Conservation (phyloP, 1,139 yeast genomes). For the Suhomyces bribrorum region DNA sequence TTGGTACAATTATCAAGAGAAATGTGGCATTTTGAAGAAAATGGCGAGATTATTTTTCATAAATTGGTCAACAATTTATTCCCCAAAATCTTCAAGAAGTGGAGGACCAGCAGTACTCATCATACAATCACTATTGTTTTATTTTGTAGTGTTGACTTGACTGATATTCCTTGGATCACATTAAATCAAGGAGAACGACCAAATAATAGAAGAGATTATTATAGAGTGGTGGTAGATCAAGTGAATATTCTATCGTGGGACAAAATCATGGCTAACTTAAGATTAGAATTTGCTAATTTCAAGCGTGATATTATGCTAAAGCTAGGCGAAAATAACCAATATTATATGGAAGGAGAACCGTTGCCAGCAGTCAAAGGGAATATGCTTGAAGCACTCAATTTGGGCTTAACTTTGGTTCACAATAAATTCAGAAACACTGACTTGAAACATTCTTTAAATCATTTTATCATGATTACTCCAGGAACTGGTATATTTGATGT, state of each 20-base stretch:
- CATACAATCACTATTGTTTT: constrained; percentile 90
- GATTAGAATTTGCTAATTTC: constrained; percentile 84
- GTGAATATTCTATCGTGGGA: constrained; percentile 87
- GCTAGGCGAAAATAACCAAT: constrained; percentile 36
- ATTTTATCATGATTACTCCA: constrained; percentile 82
- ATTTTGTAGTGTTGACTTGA: constrained; percentile 77
- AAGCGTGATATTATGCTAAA: constrained; percentile 67
- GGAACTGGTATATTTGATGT: constrained; percentile 95
- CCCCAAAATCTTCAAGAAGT: constrained; percentile 84
- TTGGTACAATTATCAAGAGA: constrained; percentile 88
- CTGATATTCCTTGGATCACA: constrained; percentile 55
- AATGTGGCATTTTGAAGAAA: constrained; percentile 98
- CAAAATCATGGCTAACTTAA: constrained; percentile 82
- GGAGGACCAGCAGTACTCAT: constrained; percentile 86
- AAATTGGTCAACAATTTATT: constrained; percentile 86
- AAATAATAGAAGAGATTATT: constrained; percentile 71
- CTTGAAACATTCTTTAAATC: constrained; percentile 81
- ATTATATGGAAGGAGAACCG: constrained; percentile 55
- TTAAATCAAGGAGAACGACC: constrained; percentile 74
- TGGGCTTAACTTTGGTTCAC: constrained; percentile 77
- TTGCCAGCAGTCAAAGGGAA: constrained; percentile 91
- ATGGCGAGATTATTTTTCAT: constrained; percentile 92
- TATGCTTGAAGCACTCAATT: constrained; percentile 79
- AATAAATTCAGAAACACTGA: constrained; percentile 86
- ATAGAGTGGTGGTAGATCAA: constrained; percentile 93